Evolutionary conservation across 129 eudicot genomes (phyloP).

Genomic region (Mikania micrantha): DNA sequence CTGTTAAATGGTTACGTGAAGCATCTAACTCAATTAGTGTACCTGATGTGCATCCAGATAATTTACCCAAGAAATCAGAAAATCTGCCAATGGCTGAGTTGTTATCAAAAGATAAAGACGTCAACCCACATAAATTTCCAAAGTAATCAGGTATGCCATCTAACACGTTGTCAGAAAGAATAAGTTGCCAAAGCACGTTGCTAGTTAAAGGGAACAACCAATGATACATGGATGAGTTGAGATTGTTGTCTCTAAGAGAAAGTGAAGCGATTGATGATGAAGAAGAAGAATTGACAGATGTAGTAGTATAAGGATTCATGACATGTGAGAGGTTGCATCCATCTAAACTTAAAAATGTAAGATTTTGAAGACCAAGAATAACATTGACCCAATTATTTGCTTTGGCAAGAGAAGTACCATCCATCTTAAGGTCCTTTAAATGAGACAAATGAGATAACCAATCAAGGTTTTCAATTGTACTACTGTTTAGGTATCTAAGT

Average conservation of each 20-base stretch:
- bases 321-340: background rate
- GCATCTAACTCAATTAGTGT: background rate
- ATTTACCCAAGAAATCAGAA: background rate
- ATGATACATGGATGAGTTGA: constrained; percentile 10
- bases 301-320: background rate
- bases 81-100: background rate
- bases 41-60: background rate
- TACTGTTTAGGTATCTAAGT: background rate
- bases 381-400: background rate
- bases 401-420: background rate
- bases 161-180: background rate
- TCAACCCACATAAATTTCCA: background rate
- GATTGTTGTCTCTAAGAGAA: background rate
- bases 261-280: background rate
- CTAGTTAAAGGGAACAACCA: constrained; percentile 5
- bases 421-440: background rate
- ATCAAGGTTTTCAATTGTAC: background rate
- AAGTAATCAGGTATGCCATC: background rate
- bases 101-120: background rate
- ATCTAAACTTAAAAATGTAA: background rate
- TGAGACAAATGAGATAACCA: background rate
- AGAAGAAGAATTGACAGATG: background rate
- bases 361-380: background rate
- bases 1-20: background rate
- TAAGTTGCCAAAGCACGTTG: background rate